Evolutionary conservation across 2,329 filamentous ascomycete species (phyloP), one percentile per base, ranked within the genome.

Genomic region (Davidsoniella eucalypti): DNA sequence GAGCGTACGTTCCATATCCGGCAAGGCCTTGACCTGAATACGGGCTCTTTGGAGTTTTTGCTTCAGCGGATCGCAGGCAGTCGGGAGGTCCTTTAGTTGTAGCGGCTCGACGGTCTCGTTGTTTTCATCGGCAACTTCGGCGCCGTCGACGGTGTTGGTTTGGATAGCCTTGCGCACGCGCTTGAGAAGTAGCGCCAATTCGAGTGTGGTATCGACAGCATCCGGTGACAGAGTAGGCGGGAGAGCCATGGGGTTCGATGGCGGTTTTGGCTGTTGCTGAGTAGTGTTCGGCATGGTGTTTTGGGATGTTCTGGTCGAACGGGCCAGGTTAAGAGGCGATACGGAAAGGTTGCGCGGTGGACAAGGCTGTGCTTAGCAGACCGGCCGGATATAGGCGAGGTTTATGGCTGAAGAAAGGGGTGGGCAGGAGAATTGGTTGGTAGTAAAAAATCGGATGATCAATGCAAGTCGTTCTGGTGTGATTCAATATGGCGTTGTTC

Each of bases 21-120:
- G 82, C 57, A 92, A 63, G 25, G 69, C 67, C 59, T 72, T 70
- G 48, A 87, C 69, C 57, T 80, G 75, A 33, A 70, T 72, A 46
- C 84, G 73, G 46, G 88, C 87, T 57, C 81, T 82, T 62, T 87
- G 82, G 52, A 96, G 75, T 64, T 86, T 85, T 64, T 88, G 80
- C 64, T 86, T 88, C 58, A 95, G 71, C 36, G 76, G 74, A 59
- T 87, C 84, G 1, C 85, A 84, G 36, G 85, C 86, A 2, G 79
- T 75, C 2, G 83, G 78, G 14, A 96, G 75, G 57, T 94, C 83
- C 63, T 94, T 93, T 54, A 74, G 69, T 14, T 65, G 68, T 40
- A 71, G 64, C 52, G 55, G 47, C 42, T 61, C 62, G 54, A 63
- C 25, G 26, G 43, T 43, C 7, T 38, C 44, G 23, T 40, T 42